Percentiles rank a stretch among this genome's conserved stretches.
Evolutionary conservation across 1,284 basidiomycete genomes (phyloP).

Genomic region (Exobasidium rhododendri): DNA sequence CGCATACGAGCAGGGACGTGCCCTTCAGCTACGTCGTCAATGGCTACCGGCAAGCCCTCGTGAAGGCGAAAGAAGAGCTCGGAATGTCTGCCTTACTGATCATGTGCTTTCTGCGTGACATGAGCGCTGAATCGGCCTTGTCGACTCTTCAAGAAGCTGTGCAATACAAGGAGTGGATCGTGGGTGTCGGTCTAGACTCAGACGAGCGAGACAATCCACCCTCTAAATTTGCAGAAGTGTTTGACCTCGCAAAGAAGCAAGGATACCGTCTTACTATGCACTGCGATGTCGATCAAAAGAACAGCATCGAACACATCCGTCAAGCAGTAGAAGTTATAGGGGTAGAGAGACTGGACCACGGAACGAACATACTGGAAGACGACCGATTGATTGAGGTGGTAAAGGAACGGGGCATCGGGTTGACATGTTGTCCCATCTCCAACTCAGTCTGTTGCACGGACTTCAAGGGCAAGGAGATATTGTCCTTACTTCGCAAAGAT

Average conservation of each 20-base stretch:
- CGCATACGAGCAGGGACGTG: not conserved
- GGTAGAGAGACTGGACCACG: not conserved
- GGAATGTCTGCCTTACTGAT: not conserved
- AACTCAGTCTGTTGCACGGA: not conserved
- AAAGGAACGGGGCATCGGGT: not conserved
- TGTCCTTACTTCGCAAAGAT: not conserved
- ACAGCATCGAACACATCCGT: not conserved
- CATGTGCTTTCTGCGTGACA: not conserved
- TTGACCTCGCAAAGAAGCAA: not conserved
- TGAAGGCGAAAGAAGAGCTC: not conserved
- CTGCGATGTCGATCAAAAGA: not conserved
- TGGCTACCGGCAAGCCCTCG: not conserved
- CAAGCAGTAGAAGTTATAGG: not conserved
- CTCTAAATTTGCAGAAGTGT: not conserved
- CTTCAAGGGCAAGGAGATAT: not conserved
- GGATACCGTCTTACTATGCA: not conserved
- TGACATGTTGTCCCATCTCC: not conserved
- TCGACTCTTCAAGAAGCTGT: not conserved
- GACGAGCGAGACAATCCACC: not conserved
- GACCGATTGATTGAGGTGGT: not conserved
- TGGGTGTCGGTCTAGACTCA: not conserved
- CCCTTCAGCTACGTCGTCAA: not conserved
- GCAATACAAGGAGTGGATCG: not conserved
- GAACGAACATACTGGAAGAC: not conserved
- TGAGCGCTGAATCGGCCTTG: not conserved